Base-by-base conservation (phyloP, 257 asterid species). In the Solanum raphanifolium region DNA sequence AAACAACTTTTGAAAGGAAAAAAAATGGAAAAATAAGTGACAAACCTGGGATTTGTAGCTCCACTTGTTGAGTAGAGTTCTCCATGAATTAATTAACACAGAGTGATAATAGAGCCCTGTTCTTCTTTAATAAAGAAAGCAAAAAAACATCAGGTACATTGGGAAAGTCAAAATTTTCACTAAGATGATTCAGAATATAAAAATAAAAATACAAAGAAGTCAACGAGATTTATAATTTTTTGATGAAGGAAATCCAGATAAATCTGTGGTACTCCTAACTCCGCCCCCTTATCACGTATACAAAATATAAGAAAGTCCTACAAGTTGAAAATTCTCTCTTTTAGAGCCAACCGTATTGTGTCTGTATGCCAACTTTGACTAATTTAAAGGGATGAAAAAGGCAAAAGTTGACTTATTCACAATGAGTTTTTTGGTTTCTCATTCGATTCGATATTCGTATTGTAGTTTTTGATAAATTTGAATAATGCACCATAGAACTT, bases 11-110 rank as follows among this genome's bases (percentile, higher is more conserved):
- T 78, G 84, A n/a, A 12, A 6, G 4, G 8, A 5, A 38, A 36
- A 41, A 34, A 41, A 4, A 20, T 11, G 12, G 11, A 15, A 31
- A 39, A 86, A 13, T 11, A 29, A 76, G 16, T 52, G 60, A 18
- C 87, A 48, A 66, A 91, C 93, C 93, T 86, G 74, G 66, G 35
- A 32, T 84, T 43, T 91, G 91, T 60, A 89, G 91, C 43, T 88
- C 90, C 84, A 91, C 38, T 75, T 88, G 90, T 79, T 87, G 87
- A 84, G 46, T 35, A 32, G 68, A 83, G 29, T 10, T 3, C 31
- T 76, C 90, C 93, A 89, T 89, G 90, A 69, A 35, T 43, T 8
- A 6, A 16, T 21, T 38, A 38, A 39, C 23, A 23, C 5, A 25
- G 27, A 6, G 36, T 5, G 55, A 39, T 66, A 38, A 29, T 21